phyloP scores from a whole-genome alignment of 1,284 basidiomycete genomes.

The Marasmius tenuissimus region DNA sequence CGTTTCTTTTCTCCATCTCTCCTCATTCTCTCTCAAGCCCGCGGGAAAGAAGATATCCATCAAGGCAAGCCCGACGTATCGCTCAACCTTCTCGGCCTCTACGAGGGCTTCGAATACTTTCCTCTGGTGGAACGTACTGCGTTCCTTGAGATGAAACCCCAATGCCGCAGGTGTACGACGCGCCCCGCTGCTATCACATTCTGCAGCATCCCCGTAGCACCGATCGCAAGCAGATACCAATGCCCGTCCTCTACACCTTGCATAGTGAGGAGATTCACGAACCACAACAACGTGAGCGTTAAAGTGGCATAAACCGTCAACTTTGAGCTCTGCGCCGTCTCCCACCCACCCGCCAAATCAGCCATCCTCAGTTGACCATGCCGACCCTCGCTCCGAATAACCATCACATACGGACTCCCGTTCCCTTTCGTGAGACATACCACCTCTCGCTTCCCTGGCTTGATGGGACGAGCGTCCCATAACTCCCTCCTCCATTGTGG shows the following conservation, averaged over 20 bases:
- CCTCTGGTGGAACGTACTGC: neutral
- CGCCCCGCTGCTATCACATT: constrained; percentile 5
- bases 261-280: constrained; percentile 17
- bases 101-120: constrained; percentile 4
- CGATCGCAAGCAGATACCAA: constrained; percentile 18
- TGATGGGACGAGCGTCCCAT: constrained; percentile 22
- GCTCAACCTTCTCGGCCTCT: constrained; percentile 2
- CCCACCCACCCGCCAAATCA: constrained; percentile 24
- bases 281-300: constrained; percentile 18
- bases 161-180: neutral
- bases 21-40: neutral
- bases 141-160: constrained; percentile 1
- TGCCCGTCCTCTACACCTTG: constrained; percentile 16
- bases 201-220: constrained; percentile 4
- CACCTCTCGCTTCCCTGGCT: constrained; percentile 16
- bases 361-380: no score
- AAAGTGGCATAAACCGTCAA: neutral
- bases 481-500: constrained; percentile 32
- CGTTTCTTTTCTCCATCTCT: constrained; percentile 1
- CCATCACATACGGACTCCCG: no score
- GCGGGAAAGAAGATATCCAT: constrained; percentile 1
- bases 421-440: constrained; percentile 30
- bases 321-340: neutral
- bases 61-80: neutral
- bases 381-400: no score